Conservation (phyloP, 73 alveolate genomes). For the Tetrahymena elliotti region DNA sequence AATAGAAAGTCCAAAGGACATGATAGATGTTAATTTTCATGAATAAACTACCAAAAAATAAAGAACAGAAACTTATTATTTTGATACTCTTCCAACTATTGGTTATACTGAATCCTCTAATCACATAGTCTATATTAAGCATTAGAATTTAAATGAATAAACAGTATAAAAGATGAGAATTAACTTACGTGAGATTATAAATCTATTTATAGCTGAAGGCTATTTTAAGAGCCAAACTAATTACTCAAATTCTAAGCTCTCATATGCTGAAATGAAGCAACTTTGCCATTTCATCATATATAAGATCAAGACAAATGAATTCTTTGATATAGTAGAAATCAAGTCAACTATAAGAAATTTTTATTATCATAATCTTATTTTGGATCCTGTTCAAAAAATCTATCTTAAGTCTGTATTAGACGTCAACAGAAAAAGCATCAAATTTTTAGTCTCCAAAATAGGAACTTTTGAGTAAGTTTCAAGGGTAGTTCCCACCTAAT, state of each 20-base stretch:
- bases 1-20: background rate
- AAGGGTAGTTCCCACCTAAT: background rate
- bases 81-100: background rate
- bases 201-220: conserved; percentile 42
- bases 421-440: background rate
- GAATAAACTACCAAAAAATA: background rate
- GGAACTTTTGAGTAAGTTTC: background rate
- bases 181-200: conserved; percentile 21
- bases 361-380: background rate
- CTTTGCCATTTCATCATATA: conserved; percentile 32
- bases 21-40: background rate
- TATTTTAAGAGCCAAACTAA: conserved; percentile 31
- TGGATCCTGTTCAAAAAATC: background rate
- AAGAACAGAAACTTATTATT: background rate
- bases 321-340: background rate
- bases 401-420: background rate
- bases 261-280: conserved; percentile 6
- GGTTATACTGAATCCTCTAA: conserved; percentile 25
- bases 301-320: conserved; percentile 21
- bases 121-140: conserved; percentile 26
- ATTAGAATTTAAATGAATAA: conserved; percentile 12
- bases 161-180: conserved; percentile 16
- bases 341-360: background rate
- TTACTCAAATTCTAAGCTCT: conserved; percentile 19
- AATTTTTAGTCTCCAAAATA: background rate